These are phyloP conservation scores for Fusarium proliferatum DNA, from an alignment of 2,329 filamentous ascomycete species.

Conservation along the genomic window DNA sequence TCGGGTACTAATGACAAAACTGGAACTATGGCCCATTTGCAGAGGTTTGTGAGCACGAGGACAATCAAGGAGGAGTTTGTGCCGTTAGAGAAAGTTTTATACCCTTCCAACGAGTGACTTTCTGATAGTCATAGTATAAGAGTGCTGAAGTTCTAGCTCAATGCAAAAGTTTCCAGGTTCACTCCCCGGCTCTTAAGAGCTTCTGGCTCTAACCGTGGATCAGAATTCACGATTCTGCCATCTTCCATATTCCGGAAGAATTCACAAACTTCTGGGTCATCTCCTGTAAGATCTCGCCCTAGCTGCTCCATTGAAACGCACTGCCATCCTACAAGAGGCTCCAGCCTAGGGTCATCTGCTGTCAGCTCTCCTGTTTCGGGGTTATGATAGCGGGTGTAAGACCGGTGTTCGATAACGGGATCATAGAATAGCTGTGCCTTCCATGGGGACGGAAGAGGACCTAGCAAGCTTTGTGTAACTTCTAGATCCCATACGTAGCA, in stretches of 20 bases:
- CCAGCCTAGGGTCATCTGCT: background rate
- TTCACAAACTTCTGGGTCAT: background rate
- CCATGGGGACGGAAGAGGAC: background rate
- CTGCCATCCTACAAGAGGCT: background rate
- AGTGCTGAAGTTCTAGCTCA: rapidly evolving
- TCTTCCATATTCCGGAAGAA: background rate
- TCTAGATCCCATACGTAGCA: background rate
- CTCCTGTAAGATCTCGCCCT: background rate
- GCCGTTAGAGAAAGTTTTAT: constrained; percentile 27
- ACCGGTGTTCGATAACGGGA: rapidly evolving
- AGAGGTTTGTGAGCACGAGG: constrained; percentile 69
- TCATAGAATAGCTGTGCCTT: background rate
- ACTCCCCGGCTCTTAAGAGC: background rate
- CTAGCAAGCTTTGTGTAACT: background rate
- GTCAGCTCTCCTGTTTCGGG: background rate
- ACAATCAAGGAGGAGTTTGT: constrained; percentile 77
- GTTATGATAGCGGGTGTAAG: background rate
- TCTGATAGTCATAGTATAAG: rapidly evolving
- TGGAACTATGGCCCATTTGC: constrained; percentile 67
- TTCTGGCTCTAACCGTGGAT: background rate
- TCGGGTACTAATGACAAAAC: constrained; percentile 77
- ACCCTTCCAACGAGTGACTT: constrained; percentile 29
- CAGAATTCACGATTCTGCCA: background rate
- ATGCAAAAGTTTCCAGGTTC: background rate
- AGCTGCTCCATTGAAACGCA: background rate